Evolutionary conservation across 208 protist genomes (phyloP).

Genomic region (Acanthamoeba quina): DNA sequence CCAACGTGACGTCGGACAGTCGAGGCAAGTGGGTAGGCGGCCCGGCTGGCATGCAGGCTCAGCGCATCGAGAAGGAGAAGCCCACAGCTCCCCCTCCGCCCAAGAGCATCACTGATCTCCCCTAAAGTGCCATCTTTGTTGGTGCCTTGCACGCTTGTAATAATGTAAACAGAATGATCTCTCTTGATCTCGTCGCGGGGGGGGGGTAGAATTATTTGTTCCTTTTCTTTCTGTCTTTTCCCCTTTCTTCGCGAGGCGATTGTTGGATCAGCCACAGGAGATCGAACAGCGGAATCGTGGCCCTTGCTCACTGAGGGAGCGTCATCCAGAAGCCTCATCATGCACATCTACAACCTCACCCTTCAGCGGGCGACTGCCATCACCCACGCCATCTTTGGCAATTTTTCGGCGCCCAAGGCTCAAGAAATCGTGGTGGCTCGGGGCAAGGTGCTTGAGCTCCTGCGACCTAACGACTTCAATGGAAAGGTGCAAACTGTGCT

Average conservation of each 20-base stretch:
- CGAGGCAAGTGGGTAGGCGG: conserved; percentile 66
- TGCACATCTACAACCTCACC: conserved; percentile 95
- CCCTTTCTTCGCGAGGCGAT: background rate
- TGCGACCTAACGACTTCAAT: conserved; percentile 87
- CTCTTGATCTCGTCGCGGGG: background rate
- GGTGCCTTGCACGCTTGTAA: background rate
- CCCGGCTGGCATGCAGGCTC: conserved; percentile 50
- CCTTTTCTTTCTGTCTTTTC: background rate
- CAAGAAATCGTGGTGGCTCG: conserved; percentile 91
- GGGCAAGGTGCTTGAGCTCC: conserved; percentile 91
- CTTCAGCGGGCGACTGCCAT: conserved; percentile 91
- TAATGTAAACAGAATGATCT: background rate
- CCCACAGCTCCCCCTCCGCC: background rate
- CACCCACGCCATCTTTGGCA: conserved; percentile 89
- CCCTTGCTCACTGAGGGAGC: background rate
- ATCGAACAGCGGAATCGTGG: background rate
- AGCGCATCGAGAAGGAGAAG: conserved; percentile 31
- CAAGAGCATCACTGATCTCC: conserved; percentile 28
- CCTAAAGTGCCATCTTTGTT: background rate
- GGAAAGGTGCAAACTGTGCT: conserved; percentile 86
- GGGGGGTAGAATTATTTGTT: background rate
- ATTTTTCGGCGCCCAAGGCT: conserved; percentile 91
- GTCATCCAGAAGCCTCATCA: background rate
- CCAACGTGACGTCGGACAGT: conserved; percentile 71
- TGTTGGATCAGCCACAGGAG: background rate